phyloP scores from a whole-genome alignment of 1,284 basidiomycete species.

The Apiotrichum siamense region DNA sequence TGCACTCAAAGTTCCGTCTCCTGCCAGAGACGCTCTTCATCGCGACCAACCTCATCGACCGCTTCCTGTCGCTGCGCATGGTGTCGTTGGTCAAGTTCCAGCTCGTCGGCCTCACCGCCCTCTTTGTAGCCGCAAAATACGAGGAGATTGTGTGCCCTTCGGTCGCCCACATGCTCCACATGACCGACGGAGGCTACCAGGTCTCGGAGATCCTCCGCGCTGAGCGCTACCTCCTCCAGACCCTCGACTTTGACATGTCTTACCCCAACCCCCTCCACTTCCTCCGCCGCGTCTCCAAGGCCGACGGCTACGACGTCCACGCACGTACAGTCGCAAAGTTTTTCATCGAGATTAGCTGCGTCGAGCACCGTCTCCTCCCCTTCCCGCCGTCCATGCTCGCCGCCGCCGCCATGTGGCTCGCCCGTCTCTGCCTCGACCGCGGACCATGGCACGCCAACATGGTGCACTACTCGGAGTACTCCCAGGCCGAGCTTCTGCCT shows the following conservation, averaged over 20 bases:
- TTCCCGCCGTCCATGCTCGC: slow-evolving; percentile 80
- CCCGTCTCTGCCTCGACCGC: slow-evolving; percentile 71
- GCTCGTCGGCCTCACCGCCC: slow-evolving; percentile 86
- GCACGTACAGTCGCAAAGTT: slow-evolving; percentile 89
- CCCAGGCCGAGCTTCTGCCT: slow-evolving; percentile 74
- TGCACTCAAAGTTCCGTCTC: slow-evolving; percentile 87
- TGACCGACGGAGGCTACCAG: slow-evolving; percentile 80
- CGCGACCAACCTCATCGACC: slow-evolving; percentile 90
- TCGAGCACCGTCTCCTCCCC: slow-evolving; percentile 79
- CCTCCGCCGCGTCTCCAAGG: slow-evolving; percentile 86
- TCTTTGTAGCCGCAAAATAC: slow-evolving; percentile 92
- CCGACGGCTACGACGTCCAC: slow-evolving; percentile 90
- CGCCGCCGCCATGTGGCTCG: slow-evolving; percentile 87
- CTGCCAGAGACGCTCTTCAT: slow-evolving; percentile 95
- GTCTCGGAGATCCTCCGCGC: slow-evolving; percentile 86
- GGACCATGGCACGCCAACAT: slow-evolving; percentile 87
- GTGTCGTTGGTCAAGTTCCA: slow-evolving; percentile 91
- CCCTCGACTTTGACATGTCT: slow-evolving; percentile 83
- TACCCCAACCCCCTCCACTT: slow-evolving; percentile 94
- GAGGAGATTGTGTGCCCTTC: slow-evolving; percentile 93
- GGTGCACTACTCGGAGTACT: slow-evolving; percentile 86
- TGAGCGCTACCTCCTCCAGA: slow-evolving; percentile 87
- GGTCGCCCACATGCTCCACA: slow-evolving; percentile 77
- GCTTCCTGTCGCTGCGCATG: slow-evolving; percentile 83
- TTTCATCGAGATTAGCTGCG: slow-evolving; percentile 79